A percentile compares a stretch with the other conserved stretches of the same genome.
phyloP scores from a whole-genome alignment of 2,329 filamentous ascomycete genomes.

The Verticillium nubilum region DNA sequence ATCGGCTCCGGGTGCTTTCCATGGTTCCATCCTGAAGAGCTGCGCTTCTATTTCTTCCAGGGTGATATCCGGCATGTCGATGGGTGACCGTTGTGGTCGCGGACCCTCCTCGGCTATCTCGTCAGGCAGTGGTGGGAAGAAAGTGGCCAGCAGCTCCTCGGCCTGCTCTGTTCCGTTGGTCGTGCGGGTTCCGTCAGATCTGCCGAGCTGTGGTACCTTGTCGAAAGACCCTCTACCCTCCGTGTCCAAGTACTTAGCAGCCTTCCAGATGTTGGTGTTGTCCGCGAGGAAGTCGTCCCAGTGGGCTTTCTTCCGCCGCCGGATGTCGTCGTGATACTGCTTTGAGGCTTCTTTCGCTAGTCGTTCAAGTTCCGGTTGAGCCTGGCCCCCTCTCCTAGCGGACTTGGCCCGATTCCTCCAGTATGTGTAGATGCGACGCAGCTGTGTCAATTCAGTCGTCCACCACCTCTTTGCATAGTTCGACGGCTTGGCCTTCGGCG shows the following conservation, averaged over 20 bases:
- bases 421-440: constrained; percentile 18
- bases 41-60: constrained; percentile 15
- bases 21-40: too few relatives aligned
- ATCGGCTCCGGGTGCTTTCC: too few relatives aligned
- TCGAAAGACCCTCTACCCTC: constrained; percentile 14
- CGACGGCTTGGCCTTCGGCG: constrained; percentile 17
- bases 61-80: constrained; percentile 10
- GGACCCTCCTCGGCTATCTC: constrained; percentile 13
- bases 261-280: constrained; percentile 21
- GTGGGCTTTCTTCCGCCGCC: constrained; percentile 17
- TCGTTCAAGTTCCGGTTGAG: constrained; percentile 6
- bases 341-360: constrained; percentile 15
- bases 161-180: constrained; percentile 10
- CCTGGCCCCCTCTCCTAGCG: constrained; percentile 1
- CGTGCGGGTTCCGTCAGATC: constrained; percentile 12
- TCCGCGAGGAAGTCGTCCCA: constrained; percentile 20
- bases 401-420: constrained; percentile 20
- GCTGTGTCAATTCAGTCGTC: constrained; percentile 21
- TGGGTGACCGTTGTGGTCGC: not conserved
- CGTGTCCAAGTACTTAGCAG: constrained; percentile 19
- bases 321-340: constrained; percentile 19
- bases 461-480: constrained; percentile 23
- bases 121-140: constrained; percentile 15
- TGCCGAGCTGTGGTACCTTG: constrained; percentile 15
- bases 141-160: constrained; percentile 13